Evolutionary conservation across 345 rosid genomes (phyloP), one percentile per base, ranked within the genome.

Genomic region (Zanthoxylum bungeanum): DNA sequence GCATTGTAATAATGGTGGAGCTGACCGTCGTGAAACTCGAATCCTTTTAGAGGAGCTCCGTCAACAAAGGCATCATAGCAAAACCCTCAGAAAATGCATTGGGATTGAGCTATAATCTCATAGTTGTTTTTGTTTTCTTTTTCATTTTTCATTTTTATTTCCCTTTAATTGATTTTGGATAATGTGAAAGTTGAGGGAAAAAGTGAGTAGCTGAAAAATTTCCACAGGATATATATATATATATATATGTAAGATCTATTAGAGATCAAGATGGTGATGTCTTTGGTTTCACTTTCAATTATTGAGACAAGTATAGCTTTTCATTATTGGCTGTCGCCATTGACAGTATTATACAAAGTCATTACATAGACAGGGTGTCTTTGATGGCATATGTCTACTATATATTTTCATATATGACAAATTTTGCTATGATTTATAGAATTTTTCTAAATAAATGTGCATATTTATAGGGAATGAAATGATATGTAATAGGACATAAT

Each of bases 11-110:
- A 57, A 72, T 28, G n/a, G n/a, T n/a, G 39, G 77, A 9, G 74
- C 79, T 53, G 80, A 75, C 9, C 57, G 72, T 40, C 55, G 0
- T 0, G 90, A 86, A 37, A 73, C 72, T 40, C 82, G 70, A 33
- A 50, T 47, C 1, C 68, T 88, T 53, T 67, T 76, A 1, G 78
- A 81, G 47, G 88, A 86, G 46, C 85, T 75, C 60, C 79, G 86
- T 61, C 81, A 33, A 16, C 10, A 70, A 46, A 63, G 67, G 9
- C 52, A 72, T 27, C 71, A 73, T 16, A 69, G 5, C 81, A 52
- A 10, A n/a, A 1, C 31, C 19, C 60, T 59, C 34, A 44, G 64
- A 77, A 52, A 27, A 82, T 66, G 1, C 78, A 70, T 2, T 69
- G n/a, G n/a, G n/a, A 4, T 44, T 44, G 81, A 73, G 55, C 80